Evolutionary conservation across 345 rosid genomes (phyloP), one percentile per base, ranked within the genome.

Genomic region (Murraya paniculata): DNA sequence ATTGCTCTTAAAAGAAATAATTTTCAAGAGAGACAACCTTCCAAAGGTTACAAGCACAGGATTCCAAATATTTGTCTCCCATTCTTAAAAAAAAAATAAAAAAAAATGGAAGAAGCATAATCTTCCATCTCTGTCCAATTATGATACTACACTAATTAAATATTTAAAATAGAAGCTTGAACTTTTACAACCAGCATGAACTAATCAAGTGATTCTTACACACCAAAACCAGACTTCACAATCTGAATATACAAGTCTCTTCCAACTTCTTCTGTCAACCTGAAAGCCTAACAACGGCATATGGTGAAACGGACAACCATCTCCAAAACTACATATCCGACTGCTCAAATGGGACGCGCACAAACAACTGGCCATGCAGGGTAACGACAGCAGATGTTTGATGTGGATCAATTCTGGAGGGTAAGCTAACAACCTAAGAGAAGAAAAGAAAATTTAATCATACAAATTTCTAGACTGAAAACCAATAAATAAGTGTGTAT

Each of bases 371-470:
- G 10, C 95, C 95, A 55, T 91, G 93, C 65, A 91, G 81, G 67
- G 93, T 91, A 58, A 91, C 95, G 45, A 91, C 93, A 1, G 95
- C 93, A 11, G 95, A 88, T 64, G 95, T 88, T 60, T 90, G 92
- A 77, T 82, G 91, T 5, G 95, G 91, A 71, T 91, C 93, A 9
- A 91, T 91, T 82, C 93, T 84, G 3, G 87, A 81, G 21, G 95
- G 92, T 71, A 91, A 84, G 85, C 81, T 88, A 22, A 91, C 88
- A 69, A 91, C 92, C 95, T 91, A 80, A 36, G 57, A 82, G 62
- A 27, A 68, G 2, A 30, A 71, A 33, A 67, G n/a, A 16, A 60
- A 22, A 0, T 50, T 24, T 19, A 19, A 53, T 22, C 24, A 6
- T 50, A 67, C 18, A 67, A 9, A 19, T 53, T 76, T 45, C 65